phyloP scores from a whole-genome alignment of 2,329 filamentous ascomycete genomes.

The Fusarium lyarnte region DNA sequence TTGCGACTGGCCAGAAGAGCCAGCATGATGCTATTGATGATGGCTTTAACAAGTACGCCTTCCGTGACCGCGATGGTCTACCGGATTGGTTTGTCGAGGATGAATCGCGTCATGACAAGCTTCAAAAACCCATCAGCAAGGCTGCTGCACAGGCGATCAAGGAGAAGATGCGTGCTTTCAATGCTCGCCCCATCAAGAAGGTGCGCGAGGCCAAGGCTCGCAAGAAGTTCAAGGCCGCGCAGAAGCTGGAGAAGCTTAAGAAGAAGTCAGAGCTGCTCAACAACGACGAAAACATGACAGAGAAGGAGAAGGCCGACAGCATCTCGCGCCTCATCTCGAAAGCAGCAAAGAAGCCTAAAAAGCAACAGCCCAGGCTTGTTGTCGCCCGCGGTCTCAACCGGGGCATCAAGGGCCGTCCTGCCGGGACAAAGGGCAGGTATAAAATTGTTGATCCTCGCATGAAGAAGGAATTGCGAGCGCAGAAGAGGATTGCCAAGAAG shows the following conservation, averaged over 20 bases:
- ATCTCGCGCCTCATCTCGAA: conserved; percentile 85
- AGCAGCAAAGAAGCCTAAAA: conserved; percentile 85
- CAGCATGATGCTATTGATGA: conserved; percentile 88
- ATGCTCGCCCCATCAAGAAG: conserved; percentile 98
- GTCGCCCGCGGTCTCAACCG: conserved; percentile 87
- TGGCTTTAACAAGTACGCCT: conserved; percentile 90
- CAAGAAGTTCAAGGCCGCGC: conserved; percentile 96
- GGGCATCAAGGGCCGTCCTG: conserved; percentile 85
- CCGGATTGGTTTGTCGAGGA: conserved; percentile 99
- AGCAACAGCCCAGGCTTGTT: conserved; percentile 84
- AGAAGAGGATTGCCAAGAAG: conserved; percentile 82
- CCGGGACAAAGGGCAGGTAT: conserved; percentile 93
- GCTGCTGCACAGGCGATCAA: conserved; percentile 91
- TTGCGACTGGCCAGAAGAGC: conserved; percentile 82
- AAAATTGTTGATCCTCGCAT: conserved; percentile 92
- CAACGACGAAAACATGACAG: conserved; percentile 90
- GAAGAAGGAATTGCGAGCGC: conserved; percentile 94
- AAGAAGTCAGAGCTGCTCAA: conserved; percentile 94
- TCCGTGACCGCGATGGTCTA: conserved; percentile 89
- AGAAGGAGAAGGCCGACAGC: conserved; percentile 91
- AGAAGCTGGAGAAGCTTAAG: conserved; percentile 90
- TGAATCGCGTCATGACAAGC: conserved; percentile 83
- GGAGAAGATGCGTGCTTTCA: conserved; percentile 90
- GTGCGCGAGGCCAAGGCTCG: conserved; percentile 94
- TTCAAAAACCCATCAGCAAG: conserved; percentile 88